Base-by-base conservation (phyloP, 345 rosid genomes). In the Physaria fendleri region DNA sequence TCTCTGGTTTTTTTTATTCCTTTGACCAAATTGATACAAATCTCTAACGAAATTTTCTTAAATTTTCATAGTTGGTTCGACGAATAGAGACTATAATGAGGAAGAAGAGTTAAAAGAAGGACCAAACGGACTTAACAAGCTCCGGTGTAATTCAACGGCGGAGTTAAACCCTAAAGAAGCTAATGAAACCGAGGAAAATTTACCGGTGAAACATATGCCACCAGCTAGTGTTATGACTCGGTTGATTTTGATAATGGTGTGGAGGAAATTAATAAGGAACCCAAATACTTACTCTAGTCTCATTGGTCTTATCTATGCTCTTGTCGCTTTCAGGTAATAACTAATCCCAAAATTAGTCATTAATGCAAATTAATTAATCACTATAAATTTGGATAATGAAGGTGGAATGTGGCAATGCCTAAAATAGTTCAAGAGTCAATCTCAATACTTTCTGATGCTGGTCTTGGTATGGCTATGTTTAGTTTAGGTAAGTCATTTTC, bases 381-480 rank as follows among this genome's bases (percentile, higher is more conserved):
- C 38, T 56, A 35, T 5, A 1, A 18, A 2, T 10, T 25, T 41
- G 18, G 30, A 9, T 48, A 4, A 14, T 29, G 50, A 43, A 67
- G 71, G 59, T 91, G 91, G 94, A 18, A 76, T 24, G 21, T 91
- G 3, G 71, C 9, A 61, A 88, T 91, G 98, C 98, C 98, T 12
- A 85, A 84, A 0, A 88, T 91, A 11, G 44, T 92, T 27, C 89
- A 78, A 2, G 10, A 41, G 4, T 92, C 98, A 0, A 92, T 92
- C 38, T 33, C 93, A 2, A 92, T 92, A 59, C 81, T 92, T 2
- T 92, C 98, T 1, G 74, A 92, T 71, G 95, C 98, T 15, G 97
- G 98, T 51, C 95, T 92, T 8, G 98, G 98, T 53, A 92, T 92
- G 98, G 96, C 98, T 18, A 92, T 92, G 98, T 91, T 91, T 56